Evolutionary conservation across 768 basidiomycete genomes (phyloP), one percentile per base, ranked within the genome.

Genomic region (Agaricus sinodeliciosus): DNA sequence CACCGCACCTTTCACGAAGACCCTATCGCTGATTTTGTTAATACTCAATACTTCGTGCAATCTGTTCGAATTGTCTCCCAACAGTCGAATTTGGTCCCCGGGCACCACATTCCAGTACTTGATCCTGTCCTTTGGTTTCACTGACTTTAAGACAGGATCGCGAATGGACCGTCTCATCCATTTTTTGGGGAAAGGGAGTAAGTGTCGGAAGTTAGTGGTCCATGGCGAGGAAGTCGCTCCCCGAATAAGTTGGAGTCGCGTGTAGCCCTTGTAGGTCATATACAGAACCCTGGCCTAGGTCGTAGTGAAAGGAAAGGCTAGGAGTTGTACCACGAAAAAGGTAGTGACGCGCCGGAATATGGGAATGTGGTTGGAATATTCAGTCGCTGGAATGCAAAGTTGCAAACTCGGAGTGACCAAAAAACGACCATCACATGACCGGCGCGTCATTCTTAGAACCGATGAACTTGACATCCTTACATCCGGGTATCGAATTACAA

Each of bases 101-200:
- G 91, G 88, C 31, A 90, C 84, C 55, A 93, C 78, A 62, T 92
- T 93, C 90, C 90, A 93, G 63, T 80, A 81, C 65, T 89, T 86
- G 48, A 93, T 86, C 43, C 90, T 76, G 60, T 90, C 84, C 53
- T 75, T 74, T 9, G 79, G 76, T 11, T 77, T 74, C 42, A 79
- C 81, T 37, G 78, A 77, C 63, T 86, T 87, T 49, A 74, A 57
- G 54, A 67, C 64, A 58, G 72, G 66, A 63, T 78, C 77, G 41
- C 68, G 66, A 57, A 71, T 69, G 56, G 62, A 63, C 47, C 74
- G 72, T 60, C 76, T 72, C 49, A 67, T 47, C 74, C 76, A 80
- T 56, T 71, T 68, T 55, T 77, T 77, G n/a, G 84, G 82, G 43
- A 85, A 72, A 51, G 77, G 75, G 22, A 77, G 72, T 37, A 87